Evolutionary conservation across 176 grass and related monocot species (phyloP).

Genomic region (Carex cristatella): DNA sequence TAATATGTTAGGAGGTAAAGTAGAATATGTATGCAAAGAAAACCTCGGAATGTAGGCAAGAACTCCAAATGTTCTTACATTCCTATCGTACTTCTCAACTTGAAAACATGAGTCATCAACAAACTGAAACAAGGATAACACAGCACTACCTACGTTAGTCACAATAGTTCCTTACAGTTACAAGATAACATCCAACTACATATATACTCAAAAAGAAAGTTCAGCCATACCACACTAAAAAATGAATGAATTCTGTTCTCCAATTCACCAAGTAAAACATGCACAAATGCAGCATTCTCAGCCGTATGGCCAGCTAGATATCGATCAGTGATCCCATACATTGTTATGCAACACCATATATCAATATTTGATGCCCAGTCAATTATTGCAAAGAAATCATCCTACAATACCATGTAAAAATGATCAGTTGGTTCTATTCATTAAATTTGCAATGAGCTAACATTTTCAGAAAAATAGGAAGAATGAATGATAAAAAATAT

Average conservation of each 20-base stretch:
- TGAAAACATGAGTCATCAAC: slow-evolving; percentile 91
- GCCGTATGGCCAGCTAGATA: slow-evolving; percentile 85
- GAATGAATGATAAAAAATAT: not conserved
- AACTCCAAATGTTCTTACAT: slow-evolving; percentile 65
- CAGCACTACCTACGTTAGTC: not conserved
- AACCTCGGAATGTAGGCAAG: slow-evolving; percentile 83
- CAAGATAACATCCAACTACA: not conserved
- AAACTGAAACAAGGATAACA: slow-evolving; percentile 43
- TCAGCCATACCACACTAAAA: slow-evolving; percentile 69
- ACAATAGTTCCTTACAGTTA: not conserved
- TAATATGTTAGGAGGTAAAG: not conserved
- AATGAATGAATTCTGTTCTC: slow-evolving; percentile 62
- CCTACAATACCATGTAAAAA: slow-evolving; percentile 36
- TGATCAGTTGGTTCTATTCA: not conserved
- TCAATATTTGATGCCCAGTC: slow-evolving; percentile 90
- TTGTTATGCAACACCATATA: slow-evolving; percentile 78
- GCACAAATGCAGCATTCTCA: slow-evolving; percentile 80
- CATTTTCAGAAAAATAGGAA: not conserved
- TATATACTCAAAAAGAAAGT: not conserved
- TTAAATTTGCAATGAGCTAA: not conserved
- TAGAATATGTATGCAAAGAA: not conserved
- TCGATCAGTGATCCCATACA: slow-evolving; percentile 89
- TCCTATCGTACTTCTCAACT: slow-evolving; percentile 83
- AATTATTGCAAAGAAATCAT: slow-evolving; percentile 70
- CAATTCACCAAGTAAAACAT: slow-evolving; percentile 73